Base-by-base conservation (phyloP, 2,329 filamentous ascomycete species). In the Sporothrix brasiliensis region DNA sequence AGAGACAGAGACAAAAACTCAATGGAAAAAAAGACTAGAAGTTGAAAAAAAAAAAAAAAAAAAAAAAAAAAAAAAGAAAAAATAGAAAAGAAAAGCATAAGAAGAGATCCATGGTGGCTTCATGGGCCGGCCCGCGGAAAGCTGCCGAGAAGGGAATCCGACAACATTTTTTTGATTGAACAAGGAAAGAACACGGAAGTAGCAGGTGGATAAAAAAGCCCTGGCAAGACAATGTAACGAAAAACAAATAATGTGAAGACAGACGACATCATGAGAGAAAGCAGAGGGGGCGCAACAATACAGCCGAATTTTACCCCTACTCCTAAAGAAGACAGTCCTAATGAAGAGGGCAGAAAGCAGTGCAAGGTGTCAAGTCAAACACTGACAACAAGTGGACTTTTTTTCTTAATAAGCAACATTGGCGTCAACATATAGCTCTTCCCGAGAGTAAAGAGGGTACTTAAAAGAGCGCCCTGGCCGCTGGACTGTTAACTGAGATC, bases 261-360 rank as follows among this genome's bases (percentile, higher is more conserved):
- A 53, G 27, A 66, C 4, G 24, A 39, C 13, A 50, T 49, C 24
- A 24, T 50, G 47, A 21, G 10, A 66, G 24, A 66, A 66, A 52
- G 27, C 19, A 52, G 50, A 53, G 14, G 30, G 39, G 16, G 49
- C 21, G 60, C 60, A 34, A 52, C 27, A 21, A 27, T 27, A 50
- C 61, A 50, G 16, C 61, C 24, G 14, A n/a, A n/a, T 56, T 47
- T 67, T 34, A 24, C 1, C 34, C 66, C 39, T 30, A 68, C 50
- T 68, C 66, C 52, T 41, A n/a, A 58, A n/a, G 21, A 68, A 58
- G 44, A 67, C 63, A 41, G 60, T 21, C 60, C 60, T 5, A n/a
- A 19, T 27, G 14, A 47, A 41, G 30, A 27, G 10, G 49, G n/a
- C 5, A 67, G 16, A 44, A 68, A 49, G 19, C 7, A 58, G 39